A percentile compares a stretch with the other conserved stretches of the same genome.
Conservation (phyloP, 2,329 filamentous ascomycete genomes). For the Beauveria sp. region DNA sequence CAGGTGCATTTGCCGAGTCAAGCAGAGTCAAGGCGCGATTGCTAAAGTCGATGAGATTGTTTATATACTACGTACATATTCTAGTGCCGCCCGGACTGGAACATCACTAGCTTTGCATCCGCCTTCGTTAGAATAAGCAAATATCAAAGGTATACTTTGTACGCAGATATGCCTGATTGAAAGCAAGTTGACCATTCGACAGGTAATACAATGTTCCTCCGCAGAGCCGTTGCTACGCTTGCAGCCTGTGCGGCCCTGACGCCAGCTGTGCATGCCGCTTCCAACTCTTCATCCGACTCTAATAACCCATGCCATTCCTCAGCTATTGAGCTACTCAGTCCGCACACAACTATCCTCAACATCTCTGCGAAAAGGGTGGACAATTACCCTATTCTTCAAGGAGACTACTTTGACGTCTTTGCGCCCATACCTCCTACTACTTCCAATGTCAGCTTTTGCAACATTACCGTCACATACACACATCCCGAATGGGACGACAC, state of each 20-base stretch:
- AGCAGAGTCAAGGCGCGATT: too few relatives aligned
- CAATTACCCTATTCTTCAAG: background rate
- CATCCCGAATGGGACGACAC: background rate
- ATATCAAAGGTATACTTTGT: background rate
- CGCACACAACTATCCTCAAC: background rate
- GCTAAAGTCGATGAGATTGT: too few relatives aligned
- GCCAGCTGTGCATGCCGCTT: background rate
- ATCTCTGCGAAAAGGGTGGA: background rate
- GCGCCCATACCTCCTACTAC: background rate
- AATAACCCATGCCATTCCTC: background rate
- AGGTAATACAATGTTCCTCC: background rate
- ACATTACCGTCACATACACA: background rate
- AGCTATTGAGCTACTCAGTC: background rate
- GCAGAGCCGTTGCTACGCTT: background rate
- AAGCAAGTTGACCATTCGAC: background rate
- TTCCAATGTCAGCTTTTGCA: conserved; percentile 1
- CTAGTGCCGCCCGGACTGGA: too few relatives aligned
- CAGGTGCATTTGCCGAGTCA: too few relatives aligned
- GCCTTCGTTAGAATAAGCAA: background rate
- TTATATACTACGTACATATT: too few relatives aligned
- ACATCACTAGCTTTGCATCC: too few relatives aligned
- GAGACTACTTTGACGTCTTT: background rate
- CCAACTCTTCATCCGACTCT: background rate
- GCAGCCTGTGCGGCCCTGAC: background rate
- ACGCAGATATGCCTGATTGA: background rate